Evolutionary conservation across 1,284 basidiomycete genomes (phyloP).

Genomic region (Ceratobasidium sp.): DNA sequence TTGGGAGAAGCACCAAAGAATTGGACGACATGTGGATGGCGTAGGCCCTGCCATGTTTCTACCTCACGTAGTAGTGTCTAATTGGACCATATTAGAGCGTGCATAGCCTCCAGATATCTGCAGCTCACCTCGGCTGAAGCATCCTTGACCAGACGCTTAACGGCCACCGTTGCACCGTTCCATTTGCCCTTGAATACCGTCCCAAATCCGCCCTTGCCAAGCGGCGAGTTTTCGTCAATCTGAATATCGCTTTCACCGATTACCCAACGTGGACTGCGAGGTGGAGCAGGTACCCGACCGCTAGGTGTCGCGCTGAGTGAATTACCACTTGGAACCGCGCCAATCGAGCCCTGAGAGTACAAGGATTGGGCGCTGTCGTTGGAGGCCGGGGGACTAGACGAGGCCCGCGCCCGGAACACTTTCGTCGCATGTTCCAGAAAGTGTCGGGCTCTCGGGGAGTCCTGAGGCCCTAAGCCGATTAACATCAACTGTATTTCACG

Average conservation of each 20-base stretch:
- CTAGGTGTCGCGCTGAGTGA: slow-evolving; percentile 11
- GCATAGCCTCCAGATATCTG: background rate
- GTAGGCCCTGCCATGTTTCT: slow-evolving; percentile 31
- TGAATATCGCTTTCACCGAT: slow-evolving; percentile 30
- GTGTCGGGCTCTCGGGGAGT: slow-evolving; percentile 26
- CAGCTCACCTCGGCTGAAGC: slow-evolving; percentile 26
- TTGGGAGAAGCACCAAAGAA: slow-evolving; percentile 39
- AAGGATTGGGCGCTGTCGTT: slow-evolving; percentile 9
- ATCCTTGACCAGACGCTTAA: slow-evolving; percentile 34
- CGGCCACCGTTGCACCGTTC: slow-evolving; percentile 33
- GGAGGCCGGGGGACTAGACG: background rate
- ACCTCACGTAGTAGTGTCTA: slow-evolving; percentile 29
- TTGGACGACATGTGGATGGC: slow-evolving; percentile 38
- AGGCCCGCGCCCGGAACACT: slow-evolving; percentile 19
- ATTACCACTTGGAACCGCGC: background rate
- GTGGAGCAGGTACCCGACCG: background rate
- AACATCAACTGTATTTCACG: slow-evolving; percentile 29
- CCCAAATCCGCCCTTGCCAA: slow-evolving; percentile 33
- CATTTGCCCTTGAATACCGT: slow-evolving; percentile 35
- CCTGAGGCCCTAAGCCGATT: slow-evolving; percentile 15
- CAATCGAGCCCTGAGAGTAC: slow-evolving; percentile 27
- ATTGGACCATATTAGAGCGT: background rate
- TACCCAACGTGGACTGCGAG: slow-evolving; percentile 14
- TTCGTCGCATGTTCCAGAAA: slow-evolving; percentile 26
- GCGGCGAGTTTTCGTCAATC: slow-evolving; percentile 25